A percentile compares a stretch with the other conserved stretches of the same genome.
These are phyloP conservation scores for Colletotrichum euphorbiae DNA, from an alignment of 2,329 filamentous ascomycete species.

Conservation along the genomic window DNA sequence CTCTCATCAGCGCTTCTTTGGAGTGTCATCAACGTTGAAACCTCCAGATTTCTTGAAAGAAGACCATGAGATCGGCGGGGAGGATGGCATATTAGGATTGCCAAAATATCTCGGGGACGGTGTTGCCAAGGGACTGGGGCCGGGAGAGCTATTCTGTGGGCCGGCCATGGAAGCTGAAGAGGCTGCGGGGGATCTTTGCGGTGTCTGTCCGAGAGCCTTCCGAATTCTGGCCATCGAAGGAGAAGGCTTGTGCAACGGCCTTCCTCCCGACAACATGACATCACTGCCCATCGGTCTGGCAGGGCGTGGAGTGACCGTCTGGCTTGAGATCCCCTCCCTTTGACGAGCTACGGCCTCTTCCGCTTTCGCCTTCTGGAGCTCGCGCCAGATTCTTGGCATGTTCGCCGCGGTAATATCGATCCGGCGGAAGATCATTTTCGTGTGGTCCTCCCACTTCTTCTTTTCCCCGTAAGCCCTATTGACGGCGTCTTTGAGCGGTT, in stretches of 20 bases:
- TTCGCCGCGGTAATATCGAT: background rate
- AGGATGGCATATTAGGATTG: background rate
- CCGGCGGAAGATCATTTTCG: background rate
- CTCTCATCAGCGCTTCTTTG: no score
- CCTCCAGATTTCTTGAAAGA: no score
- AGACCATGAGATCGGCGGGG: background rate
- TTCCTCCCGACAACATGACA: background rate
- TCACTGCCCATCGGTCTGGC: background rate
- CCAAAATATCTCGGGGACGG: background rate
- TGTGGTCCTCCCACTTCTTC: background rate
- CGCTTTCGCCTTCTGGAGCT: background rate
- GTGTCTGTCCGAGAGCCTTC: background rate
- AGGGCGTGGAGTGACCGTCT: background rate
- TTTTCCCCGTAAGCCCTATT: background rate
- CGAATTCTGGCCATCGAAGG: background rate
- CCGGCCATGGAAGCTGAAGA: background rate
- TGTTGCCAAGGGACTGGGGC: background rate
- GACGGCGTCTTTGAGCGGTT: no score
- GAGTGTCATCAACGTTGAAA: no score
- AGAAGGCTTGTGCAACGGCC: conserved; percentile 11
- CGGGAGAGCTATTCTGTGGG: background rate
- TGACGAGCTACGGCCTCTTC: background rate
- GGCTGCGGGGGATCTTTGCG: background rate
- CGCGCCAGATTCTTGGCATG: background rate
- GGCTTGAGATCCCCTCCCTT: background rate